Evolutionary conservation across 495 filamentous ascomycete genomes (phyloP), one percentile per base, ranked within the genome.

Genomic region (Penicillium maclennaniae): DNA sequence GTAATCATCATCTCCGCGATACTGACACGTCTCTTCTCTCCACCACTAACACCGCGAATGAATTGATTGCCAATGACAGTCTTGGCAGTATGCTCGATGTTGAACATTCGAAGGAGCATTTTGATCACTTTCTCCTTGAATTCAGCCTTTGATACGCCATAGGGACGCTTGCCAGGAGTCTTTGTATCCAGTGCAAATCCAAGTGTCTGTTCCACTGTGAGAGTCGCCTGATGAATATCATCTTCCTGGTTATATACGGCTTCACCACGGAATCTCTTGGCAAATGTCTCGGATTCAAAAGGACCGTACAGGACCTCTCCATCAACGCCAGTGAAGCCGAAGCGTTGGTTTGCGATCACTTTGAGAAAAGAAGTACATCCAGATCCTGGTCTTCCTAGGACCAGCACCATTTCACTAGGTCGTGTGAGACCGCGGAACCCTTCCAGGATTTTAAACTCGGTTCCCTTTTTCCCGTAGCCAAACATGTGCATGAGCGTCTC

Each of bases 331-430:
- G 88, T 89, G 59, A 90, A 95, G 36, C 91, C 91, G 59, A 78
- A 81, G 7, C 88, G 79, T 60, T 91, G 87, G 57, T 95, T 95
- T 15, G 86, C 81, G 54, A 97, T 87, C 20, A 85, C 80, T 66
- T 93, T 95, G 19, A 96, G 73, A 59, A 96, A 92, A 0, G 90
- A 90, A 0, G 91, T 91, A 65, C 91, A 96, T 31, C 91, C 91
- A 8, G 84, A 86, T 0, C 91, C 92, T 0, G 92, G 92, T 47
- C 87, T 81, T 10, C 92, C 91, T 17, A 97, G 77, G 9, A 97
- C 92, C 17, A 97, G 72, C 1, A 95, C 77, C 91, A 96, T 95
- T 68, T 97, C 91, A 15, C 92, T 92, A 0, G 88, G 84, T 55
- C 85, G 84, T 28, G 79, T 71, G 46, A 84, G 72, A 28, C 84